Conservation (phyloP, 2,329 filamentous ascomycete species). For the Apiospora hydei region DNA sequence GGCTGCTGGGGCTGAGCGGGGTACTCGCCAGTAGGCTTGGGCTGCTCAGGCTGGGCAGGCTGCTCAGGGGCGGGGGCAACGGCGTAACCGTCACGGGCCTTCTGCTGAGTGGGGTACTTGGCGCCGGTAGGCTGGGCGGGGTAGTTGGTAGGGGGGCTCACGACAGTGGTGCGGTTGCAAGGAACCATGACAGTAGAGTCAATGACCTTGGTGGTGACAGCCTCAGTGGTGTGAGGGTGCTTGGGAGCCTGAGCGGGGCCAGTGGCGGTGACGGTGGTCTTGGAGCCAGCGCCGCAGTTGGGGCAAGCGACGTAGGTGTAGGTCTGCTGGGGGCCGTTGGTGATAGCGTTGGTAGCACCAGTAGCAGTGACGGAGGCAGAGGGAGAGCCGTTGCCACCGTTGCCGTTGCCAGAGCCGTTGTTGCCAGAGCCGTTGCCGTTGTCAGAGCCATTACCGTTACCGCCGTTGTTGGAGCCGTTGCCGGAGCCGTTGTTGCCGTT, state of each 20-base stretch:
- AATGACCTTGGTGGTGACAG: constrained; percentile 31
- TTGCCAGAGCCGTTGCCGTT: constrained; percentile 1
- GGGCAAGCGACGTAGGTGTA: constrained; percentile 30
- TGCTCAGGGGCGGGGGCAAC: too few species aligned
- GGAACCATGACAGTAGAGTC: constrained; percentile 35
- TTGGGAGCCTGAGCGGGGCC: constrained; percentile 41
- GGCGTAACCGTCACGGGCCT: neutral
- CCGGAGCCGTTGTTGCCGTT: neutral
- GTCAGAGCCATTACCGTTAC: neutral
- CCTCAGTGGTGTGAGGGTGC: constrained; percentile 33
- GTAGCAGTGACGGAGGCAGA: constrained; percentile 11
- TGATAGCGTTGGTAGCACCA: constrained; percentile 15
- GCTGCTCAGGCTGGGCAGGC: neutral
- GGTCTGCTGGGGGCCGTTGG: constrained; percentile 17
- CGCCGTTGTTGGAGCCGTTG: neutral
- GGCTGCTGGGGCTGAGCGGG: neutral
- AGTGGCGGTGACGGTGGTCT: constrained; percentile 43
- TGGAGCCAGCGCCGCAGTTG: constrained; percentile 50
- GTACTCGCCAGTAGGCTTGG: neutral
- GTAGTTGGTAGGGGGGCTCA: constrained; percentile 33
- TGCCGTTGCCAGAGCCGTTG: neutral
- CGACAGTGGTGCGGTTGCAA: constrained; percentile 38
- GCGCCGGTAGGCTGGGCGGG: constrained; percentile 7
- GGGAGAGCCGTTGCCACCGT: neutral
- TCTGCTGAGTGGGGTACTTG: neutral